Base-by-base conservation (phyloP, 2,329 filamentous ascomycete genomes). In the Aureobasidium sp. region DNA sequence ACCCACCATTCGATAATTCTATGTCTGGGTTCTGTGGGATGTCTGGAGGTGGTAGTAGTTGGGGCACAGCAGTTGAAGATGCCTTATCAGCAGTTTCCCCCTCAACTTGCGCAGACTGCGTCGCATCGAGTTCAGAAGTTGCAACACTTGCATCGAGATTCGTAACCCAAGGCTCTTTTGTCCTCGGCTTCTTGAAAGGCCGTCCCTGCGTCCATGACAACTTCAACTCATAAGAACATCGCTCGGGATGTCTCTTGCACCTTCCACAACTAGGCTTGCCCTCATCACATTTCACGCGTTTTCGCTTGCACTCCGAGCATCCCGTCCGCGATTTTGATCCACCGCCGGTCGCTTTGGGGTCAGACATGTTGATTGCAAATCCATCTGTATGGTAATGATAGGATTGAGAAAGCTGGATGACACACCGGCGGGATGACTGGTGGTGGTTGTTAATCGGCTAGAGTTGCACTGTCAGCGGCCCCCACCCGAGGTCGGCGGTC, bases 261-360 rank as follows among this genome's bases (percentile, higher is more conserved):
- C 65, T 64, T 13, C 47, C 62, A 39, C 68, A 68, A 36, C 39
- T 39, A 24, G 68, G 68, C 43, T 60, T 62, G 7, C 56, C 57
- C 52, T 71, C 70, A 39, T 71, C 65, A 52, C 69, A 71, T 64
- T 71, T 70, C 29, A 70, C 69, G 51, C 69, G 63, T 29, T 68
- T 64, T 17, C 65, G 63, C 29, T 70, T 70, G 66, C 69, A 70
- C 36, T 69, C 67, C 9, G 64, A 63, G 60, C 68, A 70, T 17
- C 68, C 70, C 36, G 66, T 63, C 29, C 69, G 64, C 50, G 64
- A 66, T 52, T 70, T 70, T 41, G 57, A 60, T 47, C 44, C 57
- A 20, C 44, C 34, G 34, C 34, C 39, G 20, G 43, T 46, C 20
- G 55, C n/a, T 59, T 59, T 59, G 29, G 43, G 43, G 32, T 47